Evolutionary conservation across 257 asterid species (phyloP), one percentile per base, ranked within the genome.

Genomic region (Ocimum tenuiflorum): DNA sequence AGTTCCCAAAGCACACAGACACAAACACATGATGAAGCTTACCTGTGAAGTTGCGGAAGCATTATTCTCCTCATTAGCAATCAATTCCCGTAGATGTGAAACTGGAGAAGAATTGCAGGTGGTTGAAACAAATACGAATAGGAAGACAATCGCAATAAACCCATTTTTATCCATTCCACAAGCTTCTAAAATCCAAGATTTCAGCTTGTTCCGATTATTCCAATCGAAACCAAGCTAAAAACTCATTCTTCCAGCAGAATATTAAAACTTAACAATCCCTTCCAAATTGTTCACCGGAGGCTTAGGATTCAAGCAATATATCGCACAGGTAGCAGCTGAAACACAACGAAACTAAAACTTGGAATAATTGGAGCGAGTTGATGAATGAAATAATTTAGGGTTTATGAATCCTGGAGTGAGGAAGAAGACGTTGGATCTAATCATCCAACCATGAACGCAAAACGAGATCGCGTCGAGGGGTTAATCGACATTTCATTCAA

Each of bases 141-240:
- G 23, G 63, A 75, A 69, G 55, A 77, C 10, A 12, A 56, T 47
- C 8, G 68, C 79, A 50, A 75, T 24, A 64, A 55, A 61, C 33
- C 73, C 69, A 33, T 60, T 50, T 53, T 24, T 68, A 68, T 39
- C 81, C 83, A 75, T 81, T 67, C 61, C 66, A 65, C 67, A 18
- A 27, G 50, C 65, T 43, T n/a, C 45, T 23, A 15, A 14, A 42
- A 29, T 29, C 48, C 20, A 20, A 69, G 3, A 49, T 29, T n/a
- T 19, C 55, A 54, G 73, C 77, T 59, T 63, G 50, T 65, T 71
- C 57, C 65, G 73, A 59, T 71, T 36, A 68, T 29, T 10, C 19
- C 71, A 15, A 53, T 36, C 78, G 73, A 68, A 72, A 75, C 71
- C 72, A 79, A 68, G 72, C 76, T 60, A 59, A 75, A 47, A 6